Percentiles rank a stretch among this genome's conserved stretches.
phyloP scores from a whole-genome alignment of 805 yeast species.

The Lachancea kluyveri region DNA sequence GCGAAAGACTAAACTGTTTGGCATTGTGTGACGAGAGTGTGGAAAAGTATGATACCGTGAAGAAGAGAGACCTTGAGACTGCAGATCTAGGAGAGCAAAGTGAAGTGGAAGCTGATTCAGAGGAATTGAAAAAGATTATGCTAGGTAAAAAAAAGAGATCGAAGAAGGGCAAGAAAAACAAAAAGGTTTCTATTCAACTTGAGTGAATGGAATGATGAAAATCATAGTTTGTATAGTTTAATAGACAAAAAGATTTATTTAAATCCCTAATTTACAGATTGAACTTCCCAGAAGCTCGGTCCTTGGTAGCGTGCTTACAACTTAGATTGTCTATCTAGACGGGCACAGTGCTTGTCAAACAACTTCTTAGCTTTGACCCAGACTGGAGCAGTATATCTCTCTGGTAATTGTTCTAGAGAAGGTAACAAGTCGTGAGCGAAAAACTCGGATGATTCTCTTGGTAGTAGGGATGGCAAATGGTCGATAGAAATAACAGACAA shows the following conservation, averaged over 20 bases:
- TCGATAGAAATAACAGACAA: constrained; percentile 91
- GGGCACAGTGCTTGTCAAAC: constrained; percentile 77
- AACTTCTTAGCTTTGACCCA: constrained; percentile 87
- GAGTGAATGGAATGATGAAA: constrained; percentile 33
- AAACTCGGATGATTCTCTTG: constrained; percentile 95
- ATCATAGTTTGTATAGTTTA: no score
- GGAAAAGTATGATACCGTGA: constrained; percentile 68
- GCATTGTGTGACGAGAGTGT: constrained; percentile 68
- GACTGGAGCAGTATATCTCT: constrained; percentile 77
- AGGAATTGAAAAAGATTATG: constrained; percentile 54
- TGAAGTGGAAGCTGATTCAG: constrained; percentile 73
- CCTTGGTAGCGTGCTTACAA: constrained; percentile 22
- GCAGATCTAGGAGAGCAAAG: constrained; percentile 57
- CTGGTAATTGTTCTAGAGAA: constrained; percentile 74
- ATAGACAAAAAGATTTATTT: no score
- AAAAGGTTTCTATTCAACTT: constrained; percentile 48
- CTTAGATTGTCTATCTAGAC: constrained; percentile 48
- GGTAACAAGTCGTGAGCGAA: constrained; percentile 87
- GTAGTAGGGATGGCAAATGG: constrained; percentile 90
- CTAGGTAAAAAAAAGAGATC: constrained; percentile 38
- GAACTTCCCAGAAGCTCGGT: no score
- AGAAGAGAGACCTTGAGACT: constrained; percentile 47
- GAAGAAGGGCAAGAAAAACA: constrained; percentile 36
- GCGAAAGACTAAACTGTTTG: constrained; percentile 87
- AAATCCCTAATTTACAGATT: no score